These are phyloP conservation scores for Pseudoturritis turrita DNA, from an alignment of 345 rosid species.

Conservation along the genomic window DNA sequence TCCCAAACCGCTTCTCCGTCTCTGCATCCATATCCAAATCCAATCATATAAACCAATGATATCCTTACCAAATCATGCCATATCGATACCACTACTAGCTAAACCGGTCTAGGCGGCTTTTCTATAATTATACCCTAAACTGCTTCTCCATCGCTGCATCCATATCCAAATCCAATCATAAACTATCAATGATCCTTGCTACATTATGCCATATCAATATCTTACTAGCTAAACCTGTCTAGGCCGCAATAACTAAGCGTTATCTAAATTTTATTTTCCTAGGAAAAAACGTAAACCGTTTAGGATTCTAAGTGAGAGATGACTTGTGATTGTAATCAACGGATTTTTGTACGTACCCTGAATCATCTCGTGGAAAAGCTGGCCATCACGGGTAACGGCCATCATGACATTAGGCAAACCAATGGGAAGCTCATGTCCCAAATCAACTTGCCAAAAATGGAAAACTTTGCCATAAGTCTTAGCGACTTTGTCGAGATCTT, in stretches of 20 bases:
- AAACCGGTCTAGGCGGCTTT: neutral
- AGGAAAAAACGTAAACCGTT: neutral
- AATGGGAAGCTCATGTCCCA: slow-evolving; percentile 62
- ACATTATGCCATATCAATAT: too few relatives aligned
- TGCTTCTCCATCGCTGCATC: neutral
- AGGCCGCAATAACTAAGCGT: neutral
- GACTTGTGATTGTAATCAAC: neutral
- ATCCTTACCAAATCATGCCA: neutral
- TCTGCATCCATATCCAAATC: slow-evolving; percentile 26
- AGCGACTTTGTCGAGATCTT: slow-evolving; percentile 61
- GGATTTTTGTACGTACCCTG: slow-evolving; percentile 28
- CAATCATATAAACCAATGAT: neutral
- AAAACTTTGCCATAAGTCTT: slow-evolving; percentile 71
- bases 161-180: neutral
- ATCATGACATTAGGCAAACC: slow-evolving; percentile 76
- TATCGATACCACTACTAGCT: neutral
- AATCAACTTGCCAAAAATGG: slow-evolving; percentile 92
- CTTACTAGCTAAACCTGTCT: too few relatives aligned
- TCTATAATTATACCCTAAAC: neutral
- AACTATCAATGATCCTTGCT: neutral
- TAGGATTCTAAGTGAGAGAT: neutral
- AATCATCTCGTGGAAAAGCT: slow-evolving; percentile 54
- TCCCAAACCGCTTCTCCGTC: slow-evolving; percentile 46
- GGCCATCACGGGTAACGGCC: slow-evolving; percentile 65
- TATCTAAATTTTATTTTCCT: neutral